These are phyloP conservation scores for Blastobotrys parvus DNA, from an alignment of 805 yeast species.

Conservation along the genomic window DNA sequence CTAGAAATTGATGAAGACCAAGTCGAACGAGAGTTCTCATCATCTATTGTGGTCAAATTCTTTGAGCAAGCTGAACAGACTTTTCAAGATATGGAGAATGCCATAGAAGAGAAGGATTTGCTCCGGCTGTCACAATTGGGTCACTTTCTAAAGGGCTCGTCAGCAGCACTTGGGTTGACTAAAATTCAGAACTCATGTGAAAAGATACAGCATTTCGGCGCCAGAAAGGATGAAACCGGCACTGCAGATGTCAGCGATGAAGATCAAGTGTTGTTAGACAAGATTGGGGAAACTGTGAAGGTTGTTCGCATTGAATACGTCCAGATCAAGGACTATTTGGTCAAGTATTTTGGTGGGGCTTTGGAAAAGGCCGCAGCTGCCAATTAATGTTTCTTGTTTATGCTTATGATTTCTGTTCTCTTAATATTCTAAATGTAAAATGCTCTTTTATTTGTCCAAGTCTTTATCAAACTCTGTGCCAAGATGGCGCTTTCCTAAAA, in stretches of 20 bases:
- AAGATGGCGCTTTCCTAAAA: slow-evolving; percentile 40
- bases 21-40: slow-evolving; percentile 66
- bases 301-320: slow-evolving; percentile 28
- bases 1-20: slow-evolving; percentile 96
- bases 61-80: slow-evolving; percentile 85
- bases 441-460: background rate
- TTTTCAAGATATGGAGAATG: slow-evolving; percentile 57
- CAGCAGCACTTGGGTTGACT: slow-evolving; percentile 84
- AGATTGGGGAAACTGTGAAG: slow-evolving; percentile 20
- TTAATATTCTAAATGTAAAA: no score
- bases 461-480: slow-evolving; percentile 19
- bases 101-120: slow-evolving; percentile 38
- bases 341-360: background rate
- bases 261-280: slow-evolving; percentile 26
- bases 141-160: slow-evolving; percentile 90
- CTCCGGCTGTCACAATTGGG: slow-evolving; percentile 66
- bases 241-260: slow-evolving; percentile 23
- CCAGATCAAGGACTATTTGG: slow-evolving; percentile 25
- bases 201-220: slow-evolving; percentile 84
- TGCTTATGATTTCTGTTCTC: no score
- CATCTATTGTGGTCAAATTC: slow-evolving; percentile 69
- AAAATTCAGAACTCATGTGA: slow-evolving; percentile 85
- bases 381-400: no score
- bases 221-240: slow-evolving; percentile 34
- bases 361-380: background rate